These are phyloP conservation scores for Rhodotorula taiwanensis DNA, from an alignment of 768 basidiomycete species.

Conservation along the genomic window DNA sequence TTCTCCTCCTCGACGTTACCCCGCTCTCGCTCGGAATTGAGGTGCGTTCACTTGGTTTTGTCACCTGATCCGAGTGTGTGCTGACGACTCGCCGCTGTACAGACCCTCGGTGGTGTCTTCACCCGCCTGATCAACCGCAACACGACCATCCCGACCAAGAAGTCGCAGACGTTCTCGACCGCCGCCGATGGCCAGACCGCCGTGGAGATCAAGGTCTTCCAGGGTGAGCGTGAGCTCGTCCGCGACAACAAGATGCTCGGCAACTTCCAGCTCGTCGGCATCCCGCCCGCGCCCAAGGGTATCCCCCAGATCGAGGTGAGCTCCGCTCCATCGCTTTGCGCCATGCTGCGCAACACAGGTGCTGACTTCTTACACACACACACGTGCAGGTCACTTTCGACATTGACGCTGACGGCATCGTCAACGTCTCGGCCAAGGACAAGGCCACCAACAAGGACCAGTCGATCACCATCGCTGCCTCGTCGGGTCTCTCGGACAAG, in stretches of 20 bases:
- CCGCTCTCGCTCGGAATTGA: conserved; percentile 80
- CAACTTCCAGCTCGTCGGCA: conserved; percentile 98
- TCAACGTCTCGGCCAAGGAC: conserved; percentile 89
- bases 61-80: background rate
- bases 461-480: conserved; percentile 78
- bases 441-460: conserved; percentile 51
- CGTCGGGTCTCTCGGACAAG: conserved; percentile 89
- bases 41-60: conserved; percentile 9
- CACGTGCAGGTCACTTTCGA: conserved; percentile 95
- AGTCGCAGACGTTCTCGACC: conserved; percentile 97
- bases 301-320: conserved; percentile 78
- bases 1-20: conserved; percentile 87
- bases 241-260: conserved; percentile 97
- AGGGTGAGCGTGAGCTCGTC: conserved; percentile 98
- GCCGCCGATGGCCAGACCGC: conserved; percentile 99
- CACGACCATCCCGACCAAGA: conserved; percentile 99
- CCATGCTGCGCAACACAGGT: too few relatives aligned
- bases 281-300: conserved; percentile 78
- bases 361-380: too few relatives aligned
- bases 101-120: conserved; percentile 99
- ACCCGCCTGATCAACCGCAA: conserved; percentile 96
- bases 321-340: too few relatives aligned
- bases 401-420: conserved; percentile 85
- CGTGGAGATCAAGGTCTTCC: conserved; percentile 99
- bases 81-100: conserved; percentile 41